These are phyloP conservation scores for Symbiodinium natans DNA, from an alignment of 73 alveolate genomes.

Conservation along the genomic window DNA sequence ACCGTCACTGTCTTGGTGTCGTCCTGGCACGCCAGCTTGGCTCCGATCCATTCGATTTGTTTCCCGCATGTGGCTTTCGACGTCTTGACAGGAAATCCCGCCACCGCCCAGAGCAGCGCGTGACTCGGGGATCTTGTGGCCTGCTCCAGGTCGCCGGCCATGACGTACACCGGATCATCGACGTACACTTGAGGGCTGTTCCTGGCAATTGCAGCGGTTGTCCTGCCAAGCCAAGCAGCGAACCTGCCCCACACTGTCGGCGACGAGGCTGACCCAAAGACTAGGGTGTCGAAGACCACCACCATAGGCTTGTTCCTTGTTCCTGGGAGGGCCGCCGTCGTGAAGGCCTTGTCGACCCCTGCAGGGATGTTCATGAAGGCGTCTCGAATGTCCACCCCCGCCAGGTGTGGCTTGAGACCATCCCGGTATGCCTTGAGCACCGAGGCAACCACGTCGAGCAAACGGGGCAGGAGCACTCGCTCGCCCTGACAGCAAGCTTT, in stretches of 20 bases:
- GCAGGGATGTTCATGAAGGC: conserved; percentile 6
- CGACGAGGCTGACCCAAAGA: conserved; percentile 12
- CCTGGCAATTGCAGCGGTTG: background rate
- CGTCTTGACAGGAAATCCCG: background rate
- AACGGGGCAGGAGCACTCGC: background rate
- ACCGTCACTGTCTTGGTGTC: background rate
- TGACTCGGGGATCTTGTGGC: background rate
- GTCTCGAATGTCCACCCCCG: background rate
- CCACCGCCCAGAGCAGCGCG: conserved; percentile 3
- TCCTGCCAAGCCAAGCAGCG: conserved; percentile 37
- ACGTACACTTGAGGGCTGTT: background rate
- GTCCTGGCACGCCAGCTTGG: background rate
- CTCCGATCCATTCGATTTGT: conserved; percentile 15
- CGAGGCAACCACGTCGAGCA: background rate
- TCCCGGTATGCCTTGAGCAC: background rate
- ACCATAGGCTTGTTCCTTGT: background rate
- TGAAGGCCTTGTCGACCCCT: conserved; percentile 1
- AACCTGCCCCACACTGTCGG: conserved; percentile 52
- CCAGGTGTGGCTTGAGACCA: background rate
- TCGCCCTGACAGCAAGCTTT: background rate
- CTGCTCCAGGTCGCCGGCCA: background rate
- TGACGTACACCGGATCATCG: conserved; percentile 14
- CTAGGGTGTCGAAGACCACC: conserved; percentile 30
- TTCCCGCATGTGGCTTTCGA: conserved; percentile 35
- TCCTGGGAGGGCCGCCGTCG: background rate